Evolutionary conservation across 164 flowering plant species (phyloP), one percentile per base, ranked within the genome.

Genomic region (Paratinospora sagittata): DNA sequence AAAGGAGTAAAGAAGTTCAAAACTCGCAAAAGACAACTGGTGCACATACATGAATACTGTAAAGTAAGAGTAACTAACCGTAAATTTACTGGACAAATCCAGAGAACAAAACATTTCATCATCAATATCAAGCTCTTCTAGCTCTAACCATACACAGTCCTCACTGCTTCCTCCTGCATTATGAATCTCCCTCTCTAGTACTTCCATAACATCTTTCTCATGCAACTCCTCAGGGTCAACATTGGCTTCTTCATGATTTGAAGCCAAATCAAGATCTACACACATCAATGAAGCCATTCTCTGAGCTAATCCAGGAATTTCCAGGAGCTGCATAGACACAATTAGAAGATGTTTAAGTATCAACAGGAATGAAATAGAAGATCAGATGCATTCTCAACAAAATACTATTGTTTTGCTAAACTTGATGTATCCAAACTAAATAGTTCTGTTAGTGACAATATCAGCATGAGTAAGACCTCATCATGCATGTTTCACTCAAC

Each of bases 231-330:
- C 69, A 41, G 69, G 57, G 39, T 66, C 79, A 61, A 36, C 33
- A 26, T 76, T 75, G 13, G 4, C 65, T 61, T 74, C 89, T 77
- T 83, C 88, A 26, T 65, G 27, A 65, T 74, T 84, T 3, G 74
- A 73, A 77, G 68, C 67, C 64, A 77, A 63, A 78, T 87, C 96
- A 77, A 55, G 63, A 71, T 89, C 93, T 24, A 90, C 93, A 75
- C 98, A 89, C 99, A 92, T 95, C 77, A 95, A 69, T 34, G 96
- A 72, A 65, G 89, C 98, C 99, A 92, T 92, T 77, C 99, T 88
- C 81, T 92, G 80, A 68, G 88, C 92, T 84, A 95, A 81, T 3
- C 98, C 99, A 4, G 97, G 96, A 65, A 88, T 82, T 68, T 90
- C 94, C 77, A 75, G 82, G 78, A 95, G 84, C 99, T 92, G 90